Conservation (phyloP, 305 asterid species). For the Fraxinus ornus region DNA sequence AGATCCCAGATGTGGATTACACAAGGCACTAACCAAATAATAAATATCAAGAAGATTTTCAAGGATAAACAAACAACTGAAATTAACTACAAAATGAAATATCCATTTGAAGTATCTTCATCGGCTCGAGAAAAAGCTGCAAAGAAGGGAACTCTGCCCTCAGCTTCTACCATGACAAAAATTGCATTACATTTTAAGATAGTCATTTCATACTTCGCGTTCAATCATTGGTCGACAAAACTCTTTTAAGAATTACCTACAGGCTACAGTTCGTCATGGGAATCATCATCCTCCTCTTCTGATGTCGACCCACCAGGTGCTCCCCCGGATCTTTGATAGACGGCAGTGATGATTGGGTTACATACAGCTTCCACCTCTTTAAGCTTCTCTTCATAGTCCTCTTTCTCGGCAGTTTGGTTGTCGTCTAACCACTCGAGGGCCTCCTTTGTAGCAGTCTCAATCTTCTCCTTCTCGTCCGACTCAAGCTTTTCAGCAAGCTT, state of each 20-base stretch:
- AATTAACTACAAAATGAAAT: background rate
- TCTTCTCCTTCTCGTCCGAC: slow-evolving; percentile 53
- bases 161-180: background rate
- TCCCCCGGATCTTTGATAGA: slow-evolving; percentile 53
- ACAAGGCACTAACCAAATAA: background rate
- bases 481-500: slow-evolving; percentile 22
- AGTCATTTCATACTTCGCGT: background rate
- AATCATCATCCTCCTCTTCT: background rate
- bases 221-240: background rate
- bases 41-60: background rate
- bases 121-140: background rate
- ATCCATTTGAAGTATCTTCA: background rate
- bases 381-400: background rate
- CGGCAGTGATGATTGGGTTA: slow-evolving; percentile 52
- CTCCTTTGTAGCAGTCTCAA: slow-evolving; percentile 47
- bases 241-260: background rate
- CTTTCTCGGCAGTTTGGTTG: slow-evolving; percentile 48
- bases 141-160: background rate
- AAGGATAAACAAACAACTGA: background rate
- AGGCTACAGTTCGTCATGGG: background rate
- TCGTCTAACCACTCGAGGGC: slow-evolving; percentile 56
- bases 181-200: background rate
- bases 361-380: slow-evolving; percentile 35
- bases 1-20: background rate
- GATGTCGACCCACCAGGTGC: slow-evolving; percentile 27